These are phyloP conservation scores for Stemphylium lycopersici DNA, from an alignment of 2,329 filamentous ascomycete species.

Conservation along the genomic window DNA sequence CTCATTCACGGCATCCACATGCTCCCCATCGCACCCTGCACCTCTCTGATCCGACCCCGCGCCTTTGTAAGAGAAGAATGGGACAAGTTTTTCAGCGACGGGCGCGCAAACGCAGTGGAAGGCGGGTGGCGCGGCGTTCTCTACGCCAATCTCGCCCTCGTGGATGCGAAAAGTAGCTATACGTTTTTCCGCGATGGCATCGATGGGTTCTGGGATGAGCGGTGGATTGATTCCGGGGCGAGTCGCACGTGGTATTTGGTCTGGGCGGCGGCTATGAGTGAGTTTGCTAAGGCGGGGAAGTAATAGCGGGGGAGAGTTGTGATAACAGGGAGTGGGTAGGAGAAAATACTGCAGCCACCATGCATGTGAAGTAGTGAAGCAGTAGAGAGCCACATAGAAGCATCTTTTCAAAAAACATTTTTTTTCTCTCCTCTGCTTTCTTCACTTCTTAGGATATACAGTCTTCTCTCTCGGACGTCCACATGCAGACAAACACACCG, in stretches of 20 bases:
- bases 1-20: constrained; percentile 82
- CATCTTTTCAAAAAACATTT: background rate
- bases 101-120: constrained; percentile 56
- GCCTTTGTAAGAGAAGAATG: constrained; percentile 74
- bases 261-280: constrained; percentile 37
- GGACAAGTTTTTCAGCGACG: constrained; percentile 72
- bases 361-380: too few relatives aligned
- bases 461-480: background rate
- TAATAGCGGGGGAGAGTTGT: background rate
- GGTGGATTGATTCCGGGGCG: constrained; percentile 81
- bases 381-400: background rate
- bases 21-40: constrained; percentile 74
- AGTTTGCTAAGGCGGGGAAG: constrained; percentile 15
- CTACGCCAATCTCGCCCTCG: constrained; percentile 79
- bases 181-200: constrained; percentile 71
- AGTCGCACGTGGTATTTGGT: constrained; percentile 43
- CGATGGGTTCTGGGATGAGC: constrained; percentile 63
- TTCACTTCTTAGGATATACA: background rate
- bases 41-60: constrained; percentile 68
- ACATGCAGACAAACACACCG: background rate
- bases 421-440: background rate
- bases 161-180: constrained; percentile 73
- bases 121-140: constrained; percentile 88
- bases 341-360: background rate
- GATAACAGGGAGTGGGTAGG: background rate